Conservation (phyloP, 2,329 filamentous ascomycete species). For the Cercospora janseana region DNA sequence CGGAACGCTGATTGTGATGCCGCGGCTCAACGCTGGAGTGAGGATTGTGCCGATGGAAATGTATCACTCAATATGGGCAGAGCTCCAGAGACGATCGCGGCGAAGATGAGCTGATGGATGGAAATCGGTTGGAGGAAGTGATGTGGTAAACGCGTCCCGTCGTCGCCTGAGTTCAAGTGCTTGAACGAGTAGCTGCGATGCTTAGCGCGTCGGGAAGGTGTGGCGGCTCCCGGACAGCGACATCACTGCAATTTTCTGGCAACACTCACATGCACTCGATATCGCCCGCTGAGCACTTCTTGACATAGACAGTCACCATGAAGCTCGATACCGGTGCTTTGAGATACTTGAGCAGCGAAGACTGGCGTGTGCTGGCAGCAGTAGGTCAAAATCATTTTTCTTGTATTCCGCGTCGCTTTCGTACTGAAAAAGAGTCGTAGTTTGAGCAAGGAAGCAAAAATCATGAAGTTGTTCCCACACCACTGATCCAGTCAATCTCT, state of each 20-base stretch:
- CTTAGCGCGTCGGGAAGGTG: slow-evolving; percentile 5
- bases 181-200: slow-evolving; percentile 5
- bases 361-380: slow-evolving; percentile 92
- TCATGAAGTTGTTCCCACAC: slow-evolving; percentile 92
- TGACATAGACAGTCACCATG: slow-evolving; percentile 54
- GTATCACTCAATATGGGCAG: slow-evolving; percentile 1
- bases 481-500: slow-evolving; percentile 79
- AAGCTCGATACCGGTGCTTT: slow-evolving; percentile 92
- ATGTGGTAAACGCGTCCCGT: slow-evolving; percentile 9
- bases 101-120: slow-evolving; percentile 7
- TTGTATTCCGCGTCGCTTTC: background rate
- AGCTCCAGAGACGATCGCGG: slow-evolving; percentile 5
- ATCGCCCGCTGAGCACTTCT: background rate
- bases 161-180: slow-evolving; percentile 11
- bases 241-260: slow-evolving; percentile 15
- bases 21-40: background rate
- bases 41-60: background rate
- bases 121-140: background rate
- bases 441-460: slow-evolving; percentile 93
- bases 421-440: slow-evolving; percentile 48
- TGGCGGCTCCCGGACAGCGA: slow-evolving; percentile 7
- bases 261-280: slow-evolving; percentile 8
- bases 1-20: slow-evolving; percentile 1
- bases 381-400: slow-evolving; percentile 56
- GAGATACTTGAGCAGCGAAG: slow-evolving; percentile 86